phyloP scores from a whole-genome alignment of 225 moss, liverwort and hornwort genomes.

The Marchantia paleacea region DNA sequence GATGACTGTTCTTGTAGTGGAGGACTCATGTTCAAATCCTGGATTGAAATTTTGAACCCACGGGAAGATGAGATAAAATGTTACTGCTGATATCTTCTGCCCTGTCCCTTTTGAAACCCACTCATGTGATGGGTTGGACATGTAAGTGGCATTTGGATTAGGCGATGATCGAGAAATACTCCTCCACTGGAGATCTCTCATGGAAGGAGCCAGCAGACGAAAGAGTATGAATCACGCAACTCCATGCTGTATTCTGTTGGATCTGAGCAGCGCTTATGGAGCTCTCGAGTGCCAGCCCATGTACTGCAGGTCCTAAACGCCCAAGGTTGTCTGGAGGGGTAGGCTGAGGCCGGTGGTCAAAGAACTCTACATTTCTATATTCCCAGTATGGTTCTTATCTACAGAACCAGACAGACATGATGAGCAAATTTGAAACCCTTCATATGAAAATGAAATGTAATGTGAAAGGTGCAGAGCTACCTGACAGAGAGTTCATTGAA shows the following conservation, averaged over 20 bases:
- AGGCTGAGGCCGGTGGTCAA: background rate
- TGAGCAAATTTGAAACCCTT: background rate
- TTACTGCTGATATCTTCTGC: background rate
- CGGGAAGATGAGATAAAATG: background rate
- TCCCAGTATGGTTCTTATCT: background rate
- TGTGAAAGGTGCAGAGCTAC: background rate
- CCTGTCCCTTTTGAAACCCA: background rate
- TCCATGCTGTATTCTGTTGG: background rate
- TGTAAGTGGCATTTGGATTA: background rate
- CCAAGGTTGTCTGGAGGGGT: background rate
- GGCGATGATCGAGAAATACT: background rate
- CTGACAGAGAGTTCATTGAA: background rate
- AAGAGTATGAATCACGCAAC: background rate
- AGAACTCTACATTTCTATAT: background rate
- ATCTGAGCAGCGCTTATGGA: background rate
- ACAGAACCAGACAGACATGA: background rate
- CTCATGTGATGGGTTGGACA: slow-evolving; percentile 3
- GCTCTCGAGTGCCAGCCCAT: background rate
- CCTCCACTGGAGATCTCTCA: background rate
- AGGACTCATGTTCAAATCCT: background rate
- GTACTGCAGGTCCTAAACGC: too few species aligned
- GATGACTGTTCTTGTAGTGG: slow-evolving; percentile 11
- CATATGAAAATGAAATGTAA: background rate
- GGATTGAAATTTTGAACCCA: background rate
- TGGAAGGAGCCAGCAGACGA: background rate